A percentile compares a stretch with the other conserved stretches of the same genome.
Conservation (phyloP, 2,329 filamentous ascomycete species). For the Metarhizium guizhouense region DNA sequence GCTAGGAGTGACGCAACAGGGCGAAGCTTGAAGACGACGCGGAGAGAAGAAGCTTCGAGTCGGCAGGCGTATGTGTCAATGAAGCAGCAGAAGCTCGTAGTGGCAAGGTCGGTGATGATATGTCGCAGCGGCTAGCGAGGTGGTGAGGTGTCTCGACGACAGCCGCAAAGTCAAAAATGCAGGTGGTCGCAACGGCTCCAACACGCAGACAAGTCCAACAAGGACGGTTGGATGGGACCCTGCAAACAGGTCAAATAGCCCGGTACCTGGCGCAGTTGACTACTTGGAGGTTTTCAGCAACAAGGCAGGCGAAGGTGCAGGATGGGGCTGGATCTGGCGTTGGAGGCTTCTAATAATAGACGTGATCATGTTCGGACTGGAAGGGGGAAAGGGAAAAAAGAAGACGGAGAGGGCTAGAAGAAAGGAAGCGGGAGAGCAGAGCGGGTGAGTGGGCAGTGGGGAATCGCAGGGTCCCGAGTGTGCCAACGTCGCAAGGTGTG, state of each 20-base stretch:
- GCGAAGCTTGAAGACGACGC: neutral
- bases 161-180: neutral
- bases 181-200: neutral
- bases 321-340: conserved; percentile 41
- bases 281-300: neutral
- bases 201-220: neutral
- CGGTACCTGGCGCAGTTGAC: neutral
- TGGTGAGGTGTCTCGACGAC: neutral
- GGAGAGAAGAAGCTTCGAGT: neutral
- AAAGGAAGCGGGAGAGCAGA: conserved; percentile 1
- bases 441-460: neutral
- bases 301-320: conserved; percentile 10
- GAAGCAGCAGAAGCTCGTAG: neutral
- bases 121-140: neutral
- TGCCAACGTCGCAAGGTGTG: no score
- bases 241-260: neutral
- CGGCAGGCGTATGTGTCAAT: neutral
- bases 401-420: conserved; percentile 8
- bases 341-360: conserved; percentile 45
- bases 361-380: conserved; percentile 29
- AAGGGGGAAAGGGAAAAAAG: conserved; percentile 15
- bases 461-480: neutral
- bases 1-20: neutral
- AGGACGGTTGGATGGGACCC: neutral
- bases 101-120: neutral